These are phyloP conservation scores for Juglanconis sp. DNA, from an alignment of 2,329 filamentous ascomycete genomes.

Conservation along the genomic window DNA sequence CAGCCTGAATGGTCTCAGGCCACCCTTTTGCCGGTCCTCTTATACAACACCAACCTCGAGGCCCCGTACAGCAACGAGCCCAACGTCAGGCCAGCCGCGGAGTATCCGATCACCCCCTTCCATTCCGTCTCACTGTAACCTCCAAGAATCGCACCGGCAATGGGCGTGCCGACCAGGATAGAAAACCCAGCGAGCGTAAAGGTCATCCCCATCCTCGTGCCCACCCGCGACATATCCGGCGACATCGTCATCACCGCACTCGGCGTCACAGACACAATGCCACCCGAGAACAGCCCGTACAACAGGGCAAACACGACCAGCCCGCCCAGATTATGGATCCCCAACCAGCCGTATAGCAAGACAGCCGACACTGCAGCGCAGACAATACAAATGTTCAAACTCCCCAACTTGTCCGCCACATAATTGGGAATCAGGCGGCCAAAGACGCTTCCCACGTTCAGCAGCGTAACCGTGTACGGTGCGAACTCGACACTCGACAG, in stretches of 20 bases:
- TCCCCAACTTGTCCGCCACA: conserved; percentile 40
- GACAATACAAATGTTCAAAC: conserved; percentile 35
- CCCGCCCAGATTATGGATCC: conserved; percentile 32
- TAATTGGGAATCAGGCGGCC: conserved; percentile 44
- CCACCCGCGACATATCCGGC: conserved; percentile 34
- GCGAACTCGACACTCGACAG: conserved; percentile 32
- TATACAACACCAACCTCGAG: conserved; percentile 25
- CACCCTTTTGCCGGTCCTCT: conserved; percentile 18
- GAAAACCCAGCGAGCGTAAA: conserved; percentile 39
- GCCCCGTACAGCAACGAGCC: conserved; percentile 22
- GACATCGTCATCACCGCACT: conserved; percentile 35
- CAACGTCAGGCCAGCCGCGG: conserved; percentile 27
- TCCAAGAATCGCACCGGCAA: conserved; percentile 45
- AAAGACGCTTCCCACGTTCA: conserved; percentile 44
- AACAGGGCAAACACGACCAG: conserved; percentile 39
- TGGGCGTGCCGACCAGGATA: conserved; percentile 49
- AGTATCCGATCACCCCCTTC: conserved; percentile 31
- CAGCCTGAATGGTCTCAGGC: background rate
- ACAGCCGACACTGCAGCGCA: conserved; percentile 32
- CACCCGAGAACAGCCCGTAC: conserved; percentile 45
- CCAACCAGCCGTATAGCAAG: conserved; percentile 38
- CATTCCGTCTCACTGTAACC: conserved; percentile 26
- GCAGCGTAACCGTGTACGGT: conserved; percentile 38
- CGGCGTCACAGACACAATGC: conserved; percentile 41
- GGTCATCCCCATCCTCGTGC: conserved; percentile 41